Evolutionary conservation across 2,329 filamentous ascomycete genomes (phyloP), one percentile per base, ranked within the genome.

Genomic region (Hymenoscyphus fraxineus): DNA sequence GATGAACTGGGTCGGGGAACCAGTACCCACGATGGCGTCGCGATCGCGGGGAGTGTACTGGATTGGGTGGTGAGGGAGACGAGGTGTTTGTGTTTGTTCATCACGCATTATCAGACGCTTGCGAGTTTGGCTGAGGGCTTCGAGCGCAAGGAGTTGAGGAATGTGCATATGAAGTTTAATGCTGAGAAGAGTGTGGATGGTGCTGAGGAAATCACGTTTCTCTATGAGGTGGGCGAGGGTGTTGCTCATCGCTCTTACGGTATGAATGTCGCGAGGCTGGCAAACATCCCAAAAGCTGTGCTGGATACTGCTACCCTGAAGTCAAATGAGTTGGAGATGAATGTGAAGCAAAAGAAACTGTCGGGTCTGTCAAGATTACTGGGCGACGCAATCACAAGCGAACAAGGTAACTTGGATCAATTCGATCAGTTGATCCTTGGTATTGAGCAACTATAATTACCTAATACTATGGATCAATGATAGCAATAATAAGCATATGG

Each of bases 1-100:
- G 95, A 99, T 78, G 95, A 99, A 80, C 83, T 99, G 2, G 95
- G 95, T 40, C 86, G 95, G 62, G 95, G 95, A 60, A 99, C 95
- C 0, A 92, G 88, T 70, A 99, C 95, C 10, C 93, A 98, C 75
- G 95, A 99, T 76, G 95, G 95, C 62, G 93, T 96, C 5, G 95
- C 95, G 64, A 98, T 99, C 72, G 95, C 95, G 1, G 90, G 96
- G 72, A 91, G 93, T 31, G 95, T 99, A 5, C 82, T 99, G 6
- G 87, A 94, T 65, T 88, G 96, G 73, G 85, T 98, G 66, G 89
- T 96, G 32, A 83, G 87, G 31, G 85, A 93, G 16, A 84, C 88
- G 0, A 82, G 84, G 61, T 92, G 92, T 67, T 82, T 97, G 58
- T 96, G 92, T 6, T 82, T 99, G 54, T 99, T 99, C 80, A 97